Percentiles rank a stretch among this genome's conserved stretches.
Evolutionary conservation across 2,329 filamentous ascomycete genomes (phyloP).

Genomic region (Talaromyces sp.): DNA sequence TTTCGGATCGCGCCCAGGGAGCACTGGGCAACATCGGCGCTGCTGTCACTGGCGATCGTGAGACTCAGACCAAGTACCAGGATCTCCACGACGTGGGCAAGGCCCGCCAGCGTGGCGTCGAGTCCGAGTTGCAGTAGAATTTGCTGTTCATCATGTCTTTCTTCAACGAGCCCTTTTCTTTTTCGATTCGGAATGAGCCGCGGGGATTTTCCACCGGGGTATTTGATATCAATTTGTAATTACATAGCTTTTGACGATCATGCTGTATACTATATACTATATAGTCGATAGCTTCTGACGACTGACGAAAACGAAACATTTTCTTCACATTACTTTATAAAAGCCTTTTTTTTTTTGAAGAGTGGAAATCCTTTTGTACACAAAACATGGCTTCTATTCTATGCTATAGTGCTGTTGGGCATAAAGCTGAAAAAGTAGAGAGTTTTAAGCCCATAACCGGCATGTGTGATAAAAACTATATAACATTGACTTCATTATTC

Average conservation of each 20-base stretch:
- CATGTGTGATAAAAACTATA: neutral
- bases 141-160: neutral
- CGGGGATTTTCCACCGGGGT: neutral
- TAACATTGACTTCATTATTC: neutral
- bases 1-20: slow-evolving; percentile 64
- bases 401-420: neutral
- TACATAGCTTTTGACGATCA: neutral
- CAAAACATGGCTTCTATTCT: neutral
- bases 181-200: neutral
- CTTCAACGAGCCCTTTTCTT: neutral
- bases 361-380: neutral
- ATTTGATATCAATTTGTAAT: neutral
- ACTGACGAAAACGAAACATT: neutral
- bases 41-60: slow-evolving; percentile 66
- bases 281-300: neutral
- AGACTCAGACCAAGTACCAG: slow-evolving; percentile 62
- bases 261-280: neutral
- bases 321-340: neutral
- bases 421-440: neutral
- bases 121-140: slow-evolving; percentile 70
- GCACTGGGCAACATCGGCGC: slow-evolving; percentile 67
- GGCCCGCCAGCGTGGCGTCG: slow-evolving; percentile 76
- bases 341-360: neutral
- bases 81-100: slow-evolving; percentile 75
- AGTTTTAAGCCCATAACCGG: neutral